These are phyloP conservation scores for Acacia acuminata DNA, from an alignment of 306 rosid genomes.

Conservation along the genomic window DNA sequence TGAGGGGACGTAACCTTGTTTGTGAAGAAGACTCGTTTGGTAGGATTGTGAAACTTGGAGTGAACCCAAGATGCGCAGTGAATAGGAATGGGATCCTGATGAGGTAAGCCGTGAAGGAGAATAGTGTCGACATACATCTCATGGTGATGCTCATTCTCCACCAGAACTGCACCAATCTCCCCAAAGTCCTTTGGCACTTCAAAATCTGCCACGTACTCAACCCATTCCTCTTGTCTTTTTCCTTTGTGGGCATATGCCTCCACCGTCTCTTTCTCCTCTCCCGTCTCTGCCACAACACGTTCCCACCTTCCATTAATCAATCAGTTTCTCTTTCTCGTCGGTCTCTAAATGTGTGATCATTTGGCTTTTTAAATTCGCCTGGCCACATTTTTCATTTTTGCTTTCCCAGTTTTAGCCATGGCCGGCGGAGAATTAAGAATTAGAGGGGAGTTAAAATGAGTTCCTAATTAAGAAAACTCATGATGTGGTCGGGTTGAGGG, in stretches of 20 bases:
- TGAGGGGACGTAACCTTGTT: constrained; percentile 42
- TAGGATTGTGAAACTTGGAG: constrained; percentile 56
- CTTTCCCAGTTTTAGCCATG: neutral
- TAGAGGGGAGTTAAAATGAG: too few relatives aligned
- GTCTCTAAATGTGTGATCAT: too few relatives aligned
- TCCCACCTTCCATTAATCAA: neutral
- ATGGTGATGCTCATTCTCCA: constrained; percentile 74
- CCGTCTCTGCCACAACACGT: constrained; percentile 44
- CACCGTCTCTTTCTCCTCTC: constrained; percentile 48
- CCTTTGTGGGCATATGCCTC: constrained; percentile 59
- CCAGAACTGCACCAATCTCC: constrained; percentile 58
- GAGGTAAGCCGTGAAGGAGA: constrained; percentile 39
- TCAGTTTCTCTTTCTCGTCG: too few relatives aligned
- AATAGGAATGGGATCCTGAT: constrained; percentile 32
- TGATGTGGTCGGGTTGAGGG: too few relatives aligned
- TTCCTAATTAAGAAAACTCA: too few relatives aligned
- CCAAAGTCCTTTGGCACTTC: constrained; percentile 60
- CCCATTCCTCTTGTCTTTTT: constrained; percentile 12
- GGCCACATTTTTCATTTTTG: neutral
- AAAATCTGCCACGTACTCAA: constrained; percentile 53
- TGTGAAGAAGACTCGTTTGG: constrained; percentile 61
- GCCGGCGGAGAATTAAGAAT: neutral
- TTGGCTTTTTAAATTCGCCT: too few relatives aligned
- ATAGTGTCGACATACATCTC: constrained; percentile 66
- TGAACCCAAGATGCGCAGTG: constrained; percentile 67